A percentile compares a stretch with the other conserved stretches of the same genome.
Conservation (phyloP, 768 basidiomycete genomes). For the Podaxis sp. region DNA sequence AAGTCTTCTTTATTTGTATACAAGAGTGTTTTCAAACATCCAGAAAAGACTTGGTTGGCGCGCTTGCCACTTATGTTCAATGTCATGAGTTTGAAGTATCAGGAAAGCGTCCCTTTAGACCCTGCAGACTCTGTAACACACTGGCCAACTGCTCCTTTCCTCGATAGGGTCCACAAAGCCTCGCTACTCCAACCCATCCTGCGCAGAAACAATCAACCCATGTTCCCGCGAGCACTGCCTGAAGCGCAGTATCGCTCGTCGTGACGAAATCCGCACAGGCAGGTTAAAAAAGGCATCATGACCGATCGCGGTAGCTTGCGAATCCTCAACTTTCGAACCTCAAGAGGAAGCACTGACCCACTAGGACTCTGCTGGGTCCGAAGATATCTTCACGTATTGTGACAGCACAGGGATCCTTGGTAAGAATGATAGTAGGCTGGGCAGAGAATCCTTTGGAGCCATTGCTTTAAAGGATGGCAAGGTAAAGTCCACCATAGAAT, state of each 20-base stretch:
- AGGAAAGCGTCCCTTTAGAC: constrained; percentile 2
- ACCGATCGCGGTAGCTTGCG: constrained; percentile 51
- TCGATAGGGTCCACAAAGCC: constrained; percentile 82
- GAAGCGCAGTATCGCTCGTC: constrained; percentile 79
- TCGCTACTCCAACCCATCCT: constrained; percentile 40
- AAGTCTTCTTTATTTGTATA: not conserved
- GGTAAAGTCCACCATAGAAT: not conserved
- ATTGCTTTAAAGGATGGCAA: constrained; percentile 46
- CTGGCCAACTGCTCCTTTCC: constrained; percentile 63
- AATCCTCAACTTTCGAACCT: constrained; percentile 19
- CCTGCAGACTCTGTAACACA: constrained; percentile 30
- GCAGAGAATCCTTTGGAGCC: constrained; percentile 91
- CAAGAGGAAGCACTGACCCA: constrained; percentile 20
- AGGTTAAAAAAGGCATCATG: constrained; percentile 67
- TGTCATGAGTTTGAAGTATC: no score
- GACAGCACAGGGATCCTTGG: constrained; percentile 81
- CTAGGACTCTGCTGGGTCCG: constrained; percentile 47
- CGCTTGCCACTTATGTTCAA: no score
- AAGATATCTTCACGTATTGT: constrained; percentile 97
- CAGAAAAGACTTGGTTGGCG: not conserved
- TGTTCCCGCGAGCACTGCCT: constrained; percentile 85
- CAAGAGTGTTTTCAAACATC: not conserved
- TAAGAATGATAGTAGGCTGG: constrained; percentile 90
- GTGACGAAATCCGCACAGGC: constrained; percentile 72
- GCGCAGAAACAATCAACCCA: constrained; percentile 59